Conservation (phyloP, 805 yeast species). For the Ogataea methylovora region DNA sequence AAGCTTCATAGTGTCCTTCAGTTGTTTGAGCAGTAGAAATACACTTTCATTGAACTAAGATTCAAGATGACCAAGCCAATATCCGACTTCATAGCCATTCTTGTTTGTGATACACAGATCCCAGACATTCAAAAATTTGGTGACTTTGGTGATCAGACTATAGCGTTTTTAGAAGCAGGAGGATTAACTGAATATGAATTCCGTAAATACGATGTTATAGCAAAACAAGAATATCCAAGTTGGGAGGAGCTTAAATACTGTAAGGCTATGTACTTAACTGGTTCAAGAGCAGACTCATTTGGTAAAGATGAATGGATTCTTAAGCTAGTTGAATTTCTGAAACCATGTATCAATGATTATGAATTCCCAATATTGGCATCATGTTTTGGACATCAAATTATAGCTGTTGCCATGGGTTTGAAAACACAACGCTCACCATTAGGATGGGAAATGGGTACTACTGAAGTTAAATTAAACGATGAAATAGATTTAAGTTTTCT, state of each 20-base stretch:
- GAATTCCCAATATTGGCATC: slow-evolving; percentile 31
- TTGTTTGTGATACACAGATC: too few relatives aligned
- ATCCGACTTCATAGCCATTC: too few relatives aligned
- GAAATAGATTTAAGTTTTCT: slow-evolving; percentile 10
- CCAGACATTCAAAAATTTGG: too few relatives aligned
- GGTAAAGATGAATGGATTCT: slow-evolving; percentile 34
- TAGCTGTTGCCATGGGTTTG: slow-evolving; percentile 60
- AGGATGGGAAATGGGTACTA: slow-evolving; percentile 73
- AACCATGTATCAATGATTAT: slow-evolving; percentile 4
- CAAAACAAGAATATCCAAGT: slow-evolving; percentile 15
- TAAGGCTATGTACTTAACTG: slow-evolving; percentile 42
- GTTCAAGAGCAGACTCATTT: slow-evolving; percentile 43
- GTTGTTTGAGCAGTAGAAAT: too few relatives aligned
- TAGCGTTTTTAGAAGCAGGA: slow-evolving; percentile 21
- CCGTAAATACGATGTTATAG: slow-evolving; percentile 31
- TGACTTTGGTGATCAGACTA: slow-evolving; percentile 45
- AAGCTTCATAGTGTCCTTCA: too few relatives aligned
- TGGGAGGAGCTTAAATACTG: slow-evolving; percentile 18
- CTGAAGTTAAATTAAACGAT: slow-evolving; percentile 37
- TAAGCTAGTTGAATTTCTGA: slow-evolving; percentile 29
- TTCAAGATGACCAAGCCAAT: too few relatives aligned
- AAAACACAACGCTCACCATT: slow-evolving; percentile 45
- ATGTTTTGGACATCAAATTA: slow-evolving; percentile 86
- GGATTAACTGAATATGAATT: slow-evolving; percentile 15
- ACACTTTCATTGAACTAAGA: too few relatives aligned